phyloP scores from a whole-genome alignment of 2,329 filamentous ascomycete genomes.

The Didymella pinodella region DNA sequence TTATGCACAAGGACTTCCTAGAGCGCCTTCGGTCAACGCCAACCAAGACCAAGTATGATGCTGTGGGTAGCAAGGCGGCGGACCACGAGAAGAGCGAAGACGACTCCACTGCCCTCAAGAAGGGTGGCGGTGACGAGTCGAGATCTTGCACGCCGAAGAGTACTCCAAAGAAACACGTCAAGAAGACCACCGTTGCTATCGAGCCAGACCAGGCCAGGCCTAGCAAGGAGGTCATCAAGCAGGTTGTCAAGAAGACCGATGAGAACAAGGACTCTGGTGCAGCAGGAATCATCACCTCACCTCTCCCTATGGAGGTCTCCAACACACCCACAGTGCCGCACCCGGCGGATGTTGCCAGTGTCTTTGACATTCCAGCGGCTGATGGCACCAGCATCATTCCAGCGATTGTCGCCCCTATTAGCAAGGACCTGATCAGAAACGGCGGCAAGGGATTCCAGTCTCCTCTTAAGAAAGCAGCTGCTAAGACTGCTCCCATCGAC shows the following conservation, averaged over 20 bases:
- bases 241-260: conserved; percentile 1
- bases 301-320: not conserved
- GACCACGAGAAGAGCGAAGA: not conserved
- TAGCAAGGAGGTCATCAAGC: not conserved
- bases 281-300: not conserved
- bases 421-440: conserved; percentile 9
- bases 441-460: conserved; percentile 2
- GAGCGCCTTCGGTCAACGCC: not conserved
- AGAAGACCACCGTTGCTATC: not conserved
- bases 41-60: not conserved
- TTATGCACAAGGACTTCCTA: not conserved
- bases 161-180: not conserved
- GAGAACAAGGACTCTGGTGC: not conserved
- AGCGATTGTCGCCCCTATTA: not conserved
- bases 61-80: not conserved
- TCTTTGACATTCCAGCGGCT: not conserved
- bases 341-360: not conserved
- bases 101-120: not conserved
- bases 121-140: not conserved
- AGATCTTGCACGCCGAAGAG: not conserved
- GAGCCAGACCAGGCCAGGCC: not conserved
- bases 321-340: not conserved
- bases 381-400: not conserved
- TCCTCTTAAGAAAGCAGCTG: conserved; percentile 1
- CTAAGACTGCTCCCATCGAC: conserved; percentile 6